phyloP scores from a whole-genome alignment of 2,329 filamentous ascomycete genomes.

The Penicillium fuscoglaucum region DNA sequence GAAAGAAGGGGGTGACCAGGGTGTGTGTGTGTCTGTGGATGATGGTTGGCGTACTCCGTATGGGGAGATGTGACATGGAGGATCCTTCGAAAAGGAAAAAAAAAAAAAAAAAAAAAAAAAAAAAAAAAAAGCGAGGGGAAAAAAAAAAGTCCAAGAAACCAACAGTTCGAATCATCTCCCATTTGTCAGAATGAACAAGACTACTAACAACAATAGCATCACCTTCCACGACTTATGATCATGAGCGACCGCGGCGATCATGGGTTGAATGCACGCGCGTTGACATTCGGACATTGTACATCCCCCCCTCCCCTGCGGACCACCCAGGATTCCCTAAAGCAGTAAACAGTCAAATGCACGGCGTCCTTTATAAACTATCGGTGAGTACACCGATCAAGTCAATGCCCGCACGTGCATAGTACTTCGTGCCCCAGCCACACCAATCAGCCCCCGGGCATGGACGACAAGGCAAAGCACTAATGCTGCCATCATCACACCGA shows the following conservation, averaged over 20 bases:
- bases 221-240: neutral
- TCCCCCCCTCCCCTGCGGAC: neutral
- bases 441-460: constrained; percentile 9
- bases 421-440: neutral
- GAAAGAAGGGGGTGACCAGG: neutral
- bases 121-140: neutral
- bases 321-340: neutral
- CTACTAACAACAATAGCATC: neutral
- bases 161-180: neutral
- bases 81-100: neutral
- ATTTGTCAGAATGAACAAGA: neutral
- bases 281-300: neutral
- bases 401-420: neutral
- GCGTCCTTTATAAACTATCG: constrained; percentile 2
- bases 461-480: constrained; percentile 7
- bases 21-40: neutral
- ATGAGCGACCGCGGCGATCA: constrained; percentile 1
- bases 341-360: neutral
- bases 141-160: neutral
- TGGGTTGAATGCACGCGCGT: neutral
- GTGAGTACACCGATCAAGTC: constrained; percentile 3
- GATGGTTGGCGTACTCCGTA: neutral
- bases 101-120: neutral
- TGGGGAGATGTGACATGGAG: neutral
- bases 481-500: constrained; percentile 15